Evolutionary conservation across 1,284 basidiomycete genomes (phyloP), one percentile per base, ranked within the genome.

Genomic region (Moniliella sp.): DNA sequence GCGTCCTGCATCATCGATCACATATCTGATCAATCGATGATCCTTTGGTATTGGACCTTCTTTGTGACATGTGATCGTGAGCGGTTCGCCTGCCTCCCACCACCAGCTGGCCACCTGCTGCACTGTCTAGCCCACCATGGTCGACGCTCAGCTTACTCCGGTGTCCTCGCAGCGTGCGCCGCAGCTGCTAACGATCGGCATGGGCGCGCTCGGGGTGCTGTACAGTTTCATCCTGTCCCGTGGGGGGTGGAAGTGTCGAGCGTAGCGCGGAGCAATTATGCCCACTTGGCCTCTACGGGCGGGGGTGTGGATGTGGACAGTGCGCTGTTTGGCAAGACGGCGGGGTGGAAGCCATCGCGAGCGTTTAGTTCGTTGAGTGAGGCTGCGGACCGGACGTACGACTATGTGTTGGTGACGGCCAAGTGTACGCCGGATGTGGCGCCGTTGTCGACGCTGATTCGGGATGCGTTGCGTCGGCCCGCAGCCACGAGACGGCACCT

Each of bases 261-360:
- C 8, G 73, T 79, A 3, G 77, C 77, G 1, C 62, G 78, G 31
- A 72, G 75, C 33, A 80, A 80, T 46, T 76, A 72, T 48, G 65
- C 69, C n/a, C n/a, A n/a, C n/a, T n/a, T 23, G 21, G 8, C n/a
- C 68, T 75, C 14, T 65, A 66, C 1, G 43, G 47, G 3, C 39
- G 47, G n/a, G n/a, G 63, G 75, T 0, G 65, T 75, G 33, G 61
- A 69, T 27, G 65, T 77, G 37, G 58, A 64, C 27, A 75, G 73
- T 32, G 59, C 60, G 33, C 72, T 71, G 50, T 75, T 72, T 39
- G 75, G 75, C 9, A 57, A 66, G 3, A 62, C 73, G 8, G 51
- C 57, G 3, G 66, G 63, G 2, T 78, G 73, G 72, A 68, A 61
- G 40, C 76, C 77, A 5, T 63, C 74, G 50, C 63, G 72, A 45